These are phyloP conservation scores for Paratinospora sagittata DNA, from an alignment of 164 flowering plant species.

Conservation along the genomic window DNA sequence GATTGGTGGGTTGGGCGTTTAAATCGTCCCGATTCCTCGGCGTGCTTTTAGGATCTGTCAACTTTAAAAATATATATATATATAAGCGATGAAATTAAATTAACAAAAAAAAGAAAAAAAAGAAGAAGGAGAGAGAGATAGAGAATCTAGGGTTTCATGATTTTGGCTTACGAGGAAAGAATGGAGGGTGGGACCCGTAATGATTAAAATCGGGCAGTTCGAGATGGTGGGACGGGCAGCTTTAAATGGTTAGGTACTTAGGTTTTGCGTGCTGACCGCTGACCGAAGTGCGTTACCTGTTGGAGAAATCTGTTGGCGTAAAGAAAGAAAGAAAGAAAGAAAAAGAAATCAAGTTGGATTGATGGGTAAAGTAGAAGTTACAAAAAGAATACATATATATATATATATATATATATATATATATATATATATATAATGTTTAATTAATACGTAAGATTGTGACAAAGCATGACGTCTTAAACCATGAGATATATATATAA, in stretches of 20 bases:
- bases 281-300: conserved; percentile 4
- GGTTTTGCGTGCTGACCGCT: conserved; percentile 10
- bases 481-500: neutral
- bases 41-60: conserved; percentile 42
- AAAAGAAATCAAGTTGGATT: conserved; percentile 2
- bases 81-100: neutral
- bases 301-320: too few species aligned
- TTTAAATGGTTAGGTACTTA: conserved; percentile 9
- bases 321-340: too few species aligned
- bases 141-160: conserved; percentile 33
- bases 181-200: conserved; percentile 37
- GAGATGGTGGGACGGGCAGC: conserved; percentile 44
- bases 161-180: conserved; percentile 63
- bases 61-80: neutral
- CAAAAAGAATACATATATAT: neutral
- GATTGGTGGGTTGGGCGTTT: conserved; percentile 2
- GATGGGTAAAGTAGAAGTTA: conserved; percentile 39
- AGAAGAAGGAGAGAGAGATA: neutral
- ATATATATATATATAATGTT: conserved; percentile 1
- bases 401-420: neutral
- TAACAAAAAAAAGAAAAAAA: conserved; percentile 1
- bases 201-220: conserved; percentile 40
- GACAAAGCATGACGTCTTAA: conserved; percentile 42
- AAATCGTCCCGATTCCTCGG: conserved; percentile 32
- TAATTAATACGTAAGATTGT: conserved; percentile 23